These are phyloP conservation scores for Trichoderma koningii DNA, from an alignment of 2,329 filamentous ascomycete species.

Conservation along the genomic window DNA sequence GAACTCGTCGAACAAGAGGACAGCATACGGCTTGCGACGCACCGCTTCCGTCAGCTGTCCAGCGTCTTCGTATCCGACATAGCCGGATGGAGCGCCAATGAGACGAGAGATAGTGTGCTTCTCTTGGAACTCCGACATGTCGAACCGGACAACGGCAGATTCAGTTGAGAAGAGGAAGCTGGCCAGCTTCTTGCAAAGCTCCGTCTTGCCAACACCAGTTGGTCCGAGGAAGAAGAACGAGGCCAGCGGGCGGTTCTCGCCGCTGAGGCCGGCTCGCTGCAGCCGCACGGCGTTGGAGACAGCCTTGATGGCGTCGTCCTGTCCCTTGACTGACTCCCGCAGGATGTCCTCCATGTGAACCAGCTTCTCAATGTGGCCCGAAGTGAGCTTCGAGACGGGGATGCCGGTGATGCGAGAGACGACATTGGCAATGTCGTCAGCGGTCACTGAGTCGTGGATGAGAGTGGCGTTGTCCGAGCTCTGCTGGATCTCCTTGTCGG, in stretches of 20 bases:
- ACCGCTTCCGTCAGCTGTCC: constrained; percentile 96
- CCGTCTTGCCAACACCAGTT: constrained; percentile 95
- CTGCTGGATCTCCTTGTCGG: constrained; percentile 60
- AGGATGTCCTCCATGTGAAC: constrained; percentile 94
- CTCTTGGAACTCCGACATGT: constrained; percentile 98
- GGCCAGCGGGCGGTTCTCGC: constrained; percentile 86
- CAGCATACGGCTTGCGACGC: constrained; percentile 89
- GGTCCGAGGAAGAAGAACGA: constrained; percentile 98
- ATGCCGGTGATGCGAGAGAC: constrained; percentile 92
- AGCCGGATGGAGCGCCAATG: constrained; percentile 90
- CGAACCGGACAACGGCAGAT: constrained; percentile 86
- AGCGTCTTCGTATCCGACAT: constrained; percentile 95
- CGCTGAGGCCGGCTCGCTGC: constrained; percentile 87
- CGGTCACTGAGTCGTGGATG: constrained; percentile 91
- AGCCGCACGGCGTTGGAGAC: constrained; percentile 92
- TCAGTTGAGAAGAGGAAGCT: constrained; percentile 92
- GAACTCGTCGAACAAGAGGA: constrained; percentile 94
- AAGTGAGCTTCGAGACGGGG: constrained; percentile 87
- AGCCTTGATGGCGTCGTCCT: constrained; percentile 88
- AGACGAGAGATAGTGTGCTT: constrained; percentile 93
- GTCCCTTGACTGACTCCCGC: constrained; percentile 80
- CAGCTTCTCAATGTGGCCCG: constrained; percentile 90
- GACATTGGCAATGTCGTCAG: constrained; percentile 90
- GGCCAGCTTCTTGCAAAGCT: constrained; percentile 94
- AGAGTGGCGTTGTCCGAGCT: constrained; percentile 55